A percentile compares a stretch with the other conserved stretches of the same genome.
Conservation (phyloP, 2,329 filamentous ascomycete genomes). For the Albophoma yamanashiensis region DNA sequence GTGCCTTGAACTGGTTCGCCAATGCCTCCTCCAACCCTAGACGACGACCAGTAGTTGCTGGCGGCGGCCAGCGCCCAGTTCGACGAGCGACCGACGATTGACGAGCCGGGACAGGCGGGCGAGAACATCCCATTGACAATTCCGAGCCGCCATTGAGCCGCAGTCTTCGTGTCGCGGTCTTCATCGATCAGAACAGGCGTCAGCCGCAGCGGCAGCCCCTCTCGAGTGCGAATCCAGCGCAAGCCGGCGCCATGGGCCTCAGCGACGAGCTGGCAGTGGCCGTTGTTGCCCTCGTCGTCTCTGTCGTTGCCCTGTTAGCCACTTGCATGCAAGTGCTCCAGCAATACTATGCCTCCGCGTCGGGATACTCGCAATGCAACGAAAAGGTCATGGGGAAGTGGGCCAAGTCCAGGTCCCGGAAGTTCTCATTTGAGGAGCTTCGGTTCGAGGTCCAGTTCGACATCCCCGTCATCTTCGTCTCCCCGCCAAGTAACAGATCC, state of each 20-base stretch:
- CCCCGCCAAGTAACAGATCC: constrained; percentile 25
- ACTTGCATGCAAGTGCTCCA: constrained; percentile 37
- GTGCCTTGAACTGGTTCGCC: neutral
- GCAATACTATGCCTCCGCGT: constrained; percentile 38
- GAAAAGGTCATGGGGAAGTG: constrained; percentile 37
- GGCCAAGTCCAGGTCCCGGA: constrained; percentile 27
- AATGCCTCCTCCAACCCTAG: neutral
- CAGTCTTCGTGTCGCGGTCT: too few species aligned
- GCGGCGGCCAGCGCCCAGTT: neutral
- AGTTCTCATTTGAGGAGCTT: constrained; percentile 30
- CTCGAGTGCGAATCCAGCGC: neutral
- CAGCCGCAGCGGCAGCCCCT: neutral
- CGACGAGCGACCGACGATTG: neutral
- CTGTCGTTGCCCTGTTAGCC: constrained; percentile 33
- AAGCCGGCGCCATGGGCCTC: neutral
- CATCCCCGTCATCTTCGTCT: constrained; percentile 39
- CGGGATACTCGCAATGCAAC: constrained; percentile 37
- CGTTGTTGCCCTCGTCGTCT: constrained; percentile 33
- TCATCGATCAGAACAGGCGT: neutral
- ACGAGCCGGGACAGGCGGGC: neutral
- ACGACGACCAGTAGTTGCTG: neutral
- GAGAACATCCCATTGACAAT: neutral
- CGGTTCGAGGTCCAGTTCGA: constrained; percentile 40
- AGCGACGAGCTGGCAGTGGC: constrained; percentile 26
- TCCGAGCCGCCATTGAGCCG: neutral